Evolutionary conservation across 148 eudicot genomes (phyloP).

Genomic region (Vaccinium corymbosum): DNA sequence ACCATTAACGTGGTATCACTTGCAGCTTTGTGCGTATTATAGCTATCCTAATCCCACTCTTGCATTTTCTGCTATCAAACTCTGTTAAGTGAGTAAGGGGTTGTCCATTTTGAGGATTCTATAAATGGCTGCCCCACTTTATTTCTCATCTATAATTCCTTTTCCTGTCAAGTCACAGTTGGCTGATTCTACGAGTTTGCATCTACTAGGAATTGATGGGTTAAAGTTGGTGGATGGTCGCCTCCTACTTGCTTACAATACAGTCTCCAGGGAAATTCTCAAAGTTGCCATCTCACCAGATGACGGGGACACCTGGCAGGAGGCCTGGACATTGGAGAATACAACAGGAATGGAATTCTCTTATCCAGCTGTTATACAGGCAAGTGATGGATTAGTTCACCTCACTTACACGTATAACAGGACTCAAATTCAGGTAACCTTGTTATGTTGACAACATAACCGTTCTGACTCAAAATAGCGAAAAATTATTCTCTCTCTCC

Average conservation of each 20-base stretch:
- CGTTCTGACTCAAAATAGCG: background rate
- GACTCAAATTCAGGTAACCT: constrained; percentile 72
- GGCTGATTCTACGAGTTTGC: constrained; percentile 12
- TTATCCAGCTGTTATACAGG: constrained; percentile 87
- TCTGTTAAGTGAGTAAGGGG: background rate
- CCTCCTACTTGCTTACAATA: constrained; percentile 85
- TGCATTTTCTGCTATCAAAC: background rate
- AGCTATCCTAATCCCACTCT: background rate
- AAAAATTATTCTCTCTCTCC: background rate
- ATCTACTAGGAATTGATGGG: constrained; percentile 83
- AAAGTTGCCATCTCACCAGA: constrained; percentile 54
- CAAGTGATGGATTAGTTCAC: constrained; percentile 70
- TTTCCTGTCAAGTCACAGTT: background rate
- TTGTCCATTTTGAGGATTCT: background rate
- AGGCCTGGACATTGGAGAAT: constrained; percentile 65
- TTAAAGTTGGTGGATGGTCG: constrained; percentile 73
- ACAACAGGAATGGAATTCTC: constrained; percentile 78
- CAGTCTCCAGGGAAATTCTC: constrained; percentile 57
- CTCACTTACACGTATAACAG: constrained; percentile 87
- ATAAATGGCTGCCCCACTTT: background rate
- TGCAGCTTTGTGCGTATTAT: background rate
- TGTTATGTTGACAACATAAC: background rate
- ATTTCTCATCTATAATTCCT: background rate
- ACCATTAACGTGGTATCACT: background rate
- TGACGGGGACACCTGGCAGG: constrained; percentile 87